These are phyloP conservation scores for Panellus pusillus DNA, from an alignment of 768 basidiomycete genomes.

Conservation along the genomic window DNA sequence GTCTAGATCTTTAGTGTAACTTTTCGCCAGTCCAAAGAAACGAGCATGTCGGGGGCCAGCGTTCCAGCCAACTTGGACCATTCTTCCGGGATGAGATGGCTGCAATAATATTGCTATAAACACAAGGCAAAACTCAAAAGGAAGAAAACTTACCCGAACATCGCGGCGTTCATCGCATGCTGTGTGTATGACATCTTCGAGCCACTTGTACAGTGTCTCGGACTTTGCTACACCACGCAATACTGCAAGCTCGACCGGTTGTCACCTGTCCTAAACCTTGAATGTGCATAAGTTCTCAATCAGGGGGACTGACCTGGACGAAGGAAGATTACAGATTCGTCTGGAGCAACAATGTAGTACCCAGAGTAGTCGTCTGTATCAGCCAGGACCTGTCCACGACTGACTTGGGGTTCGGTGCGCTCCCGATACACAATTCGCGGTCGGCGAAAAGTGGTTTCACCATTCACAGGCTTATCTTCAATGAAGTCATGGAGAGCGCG, in stretches of 20 bases:
- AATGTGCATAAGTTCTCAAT: conserved; percentile 80
- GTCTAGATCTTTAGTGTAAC: conserved; percentile 4
- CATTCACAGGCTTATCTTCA: too few relatives aligned
- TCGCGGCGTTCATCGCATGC: too few relatives aligned
- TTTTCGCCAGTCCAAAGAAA: background rate
- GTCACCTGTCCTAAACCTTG: conserved; percentile 70
- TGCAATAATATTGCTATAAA: background rate
- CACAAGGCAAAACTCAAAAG: too few relatives aligned
- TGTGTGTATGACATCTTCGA: conserved; percentile 49
- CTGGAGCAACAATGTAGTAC: too few relatives aligned
- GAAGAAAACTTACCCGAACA: too few relatives aligned
- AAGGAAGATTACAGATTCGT: too few relatives aligned
- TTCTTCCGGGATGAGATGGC: background rate
- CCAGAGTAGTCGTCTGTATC: too few relatives aligned
- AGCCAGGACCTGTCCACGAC: too few relatives aligned
- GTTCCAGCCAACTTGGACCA: conserved; percentile 10
- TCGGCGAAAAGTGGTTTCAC: too few relatives aligned
- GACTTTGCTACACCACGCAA: conserved; percentile 76
- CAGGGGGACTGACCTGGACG: background rate
- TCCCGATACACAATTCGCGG: too few relatives aligned
- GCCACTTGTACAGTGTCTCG: conserved; percentile 99
- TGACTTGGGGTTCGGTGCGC: too few relatives aligned
- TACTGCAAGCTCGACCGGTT: conserved; percentile 40
- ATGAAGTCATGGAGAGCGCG: too few relatives aligned
- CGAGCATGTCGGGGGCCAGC: conserved; percentile 6